A percentile compares a stretch with the other conserved stretches of the same genome.
These are phyloP conservation scores for Rhizopus sp. DNA, from an alignment of 371 early-diverging fungal species.

Conservation along the genomic window DNA sequence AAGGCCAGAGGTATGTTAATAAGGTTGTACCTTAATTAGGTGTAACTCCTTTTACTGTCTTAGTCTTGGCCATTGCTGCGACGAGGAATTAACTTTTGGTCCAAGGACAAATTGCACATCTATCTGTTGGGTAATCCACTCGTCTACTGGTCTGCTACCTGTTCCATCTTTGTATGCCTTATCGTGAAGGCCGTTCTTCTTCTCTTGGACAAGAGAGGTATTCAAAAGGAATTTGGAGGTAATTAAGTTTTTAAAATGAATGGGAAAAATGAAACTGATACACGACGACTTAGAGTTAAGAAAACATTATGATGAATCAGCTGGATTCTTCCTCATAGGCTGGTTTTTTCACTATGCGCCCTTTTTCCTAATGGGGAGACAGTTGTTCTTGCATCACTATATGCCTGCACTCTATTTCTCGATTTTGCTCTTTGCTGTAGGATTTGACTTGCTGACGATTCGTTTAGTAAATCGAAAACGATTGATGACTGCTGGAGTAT, in stretches of 20 bases:
- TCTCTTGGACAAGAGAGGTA: conserved; percentile 76
- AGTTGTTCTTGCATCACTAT: conserved; percentile 98
- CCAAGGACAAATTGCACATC: conserved; percentile 70
- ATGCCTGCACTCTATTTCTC: conserved; percentile 91
- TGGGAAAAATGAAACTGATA: background rate
- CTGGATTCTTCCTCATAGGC: conserved; percentile 85
- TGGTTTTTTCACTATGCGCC: conserved; percentile 96
- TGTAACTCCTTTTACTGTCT: background rate
- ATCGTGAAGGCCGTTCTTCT: conserved; percentile 63
- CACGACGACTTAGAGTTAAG: conserved; percentile 30
- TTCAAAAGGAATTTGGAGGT: conserved; percentile 61
- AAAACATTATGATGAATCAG: conserved; percentile 64
- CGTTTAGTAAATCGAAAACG: conserved; percentile 53
- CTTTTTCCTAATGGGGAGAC: conserved; percentile 96
- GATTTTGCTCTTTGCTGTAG: conserved; percentile 72
- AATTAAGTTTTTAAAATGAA: conserved; percentile 7
- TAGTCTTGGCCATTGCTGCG: conserved; percentile 87
- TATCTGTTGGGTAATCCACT: conserved; percentile 98
- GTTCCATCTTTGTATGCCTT: conserved; percentile 63
- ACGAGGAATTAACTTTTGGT: conserved; percentile 97
- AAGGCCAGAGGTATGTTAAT: conserved; percentile 61
- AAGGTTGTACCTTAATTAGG: background rate
- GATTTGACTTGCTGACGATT: conserved; percentile 79
- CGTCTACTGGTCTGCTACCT: conserved; percentile 85
- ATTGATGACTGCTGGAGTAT: conserved; percentile 48